Conservation (phyloP, 2,329 filamentous ascomycete species). For the Ilyonectria destructans region DNA sequence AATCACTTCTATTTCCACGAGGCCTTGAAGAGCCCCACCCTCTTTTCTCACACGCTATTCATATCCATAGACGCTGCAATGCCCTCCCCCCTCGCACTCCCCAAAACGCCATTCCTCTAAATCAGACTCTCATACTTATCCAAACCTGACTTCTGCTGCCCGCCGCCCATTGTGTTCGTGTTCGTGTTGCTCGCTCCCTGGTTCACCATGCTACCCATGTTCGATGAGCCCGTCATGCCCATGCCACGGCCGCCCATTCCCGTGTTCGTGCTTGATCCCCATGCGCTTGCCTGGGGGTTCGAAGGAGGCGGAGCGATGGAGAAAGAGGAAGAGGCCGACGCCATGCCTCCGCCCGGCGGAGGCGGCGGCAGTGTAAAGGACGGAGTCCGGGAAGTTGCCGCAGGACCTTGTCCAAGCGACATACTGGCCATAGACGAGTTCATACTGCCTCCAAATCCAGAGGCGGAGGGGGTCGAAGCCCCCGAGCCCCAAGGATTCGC, state of each 20-base stretch:
- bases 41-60: slow-evolving; percentile 18
- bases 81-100: background rate
- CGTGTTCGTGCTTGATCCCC: slow-evolving; percentile 42
- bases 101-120: slow-evolving; percentile 53
- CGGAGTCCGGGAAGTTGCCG: slow-evolving; percentile 55
- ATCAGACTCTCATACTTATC: slow-evolving; percentile 80
- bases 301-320: slow-evolving; percentile 65
- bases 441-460: slow-evolving; percentile 57
- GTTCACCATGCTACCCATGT: slow-evolving; percentile 48
- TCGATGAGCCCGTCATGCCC: slow-evolving; percentile 31
- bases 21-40: background rate
- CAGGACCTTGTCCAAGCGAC: slow-evolving; percentile 63
- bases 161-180: slow-evolving; percentile 47
- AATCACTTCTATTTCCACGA: slow-evolving; percentile 20
- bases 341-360: slow-evolving; percentile 59
- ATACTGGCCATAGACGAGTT: slow-evolving; percentile 64
- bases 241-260: slow-evolving; percentile 14
- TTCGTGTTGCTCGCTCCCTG: slow-evolving; percentile 46
- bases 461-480: slow-evolving; percentile 49
- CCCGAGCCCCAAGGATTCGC: slow-evolving; percentile 67
- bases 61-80: slow-evolving; percentile 21
- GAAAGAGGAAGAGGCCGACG: slow-evolving; percentile 59
- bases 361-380: slow-evolving; percentile 75
- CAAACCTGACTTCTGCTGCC: slow-evolving; percentile 67
- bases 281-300: slow-evolving; percentile 45